A percentile compares a stretch with the other conserved stretches of the same genome.
phyloP scores from a whole-genome alignment of 1,284 basidiomycete species.

The Jaminaea rosea region DNA sequence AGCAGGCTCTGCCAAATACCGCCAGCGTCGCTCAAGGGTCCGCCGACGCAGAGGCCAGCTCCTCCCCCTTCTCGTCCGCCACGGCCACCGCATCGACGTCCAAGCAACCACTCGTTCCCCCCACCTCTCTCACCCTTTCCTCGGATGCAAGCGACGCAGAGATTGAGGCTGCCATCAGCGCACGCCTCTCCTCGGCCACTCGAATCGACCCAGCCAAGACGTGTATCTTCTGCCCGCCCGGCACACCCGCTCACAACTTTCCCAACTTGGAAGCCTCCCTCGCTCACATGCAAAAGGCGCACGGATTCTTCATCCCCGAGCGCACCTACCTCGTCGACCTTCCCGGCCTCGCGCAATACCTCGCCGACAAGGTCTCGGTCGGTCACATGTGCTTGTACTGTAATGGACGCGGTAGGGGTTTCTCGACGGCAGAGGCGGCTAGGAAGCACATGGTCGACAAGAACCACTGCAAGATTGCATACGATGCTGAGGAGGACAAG shows the following conservation, averaged over 20 bases:
- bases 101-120: neutral
- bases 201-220: constrained; percentile 35
- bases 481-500: constrained; percentile 68
- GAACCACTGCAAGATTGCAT: constrained; percentile 85
- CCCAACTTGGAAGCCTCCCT: constrained; percentile 61
- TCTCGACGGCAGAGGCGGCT: constrained; percentile 32
- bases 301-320: constrained; percentile 96
- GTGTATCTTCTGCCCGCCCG: constrained; percentile 82
- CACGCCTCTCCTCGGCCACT: constrained; percentile 32
- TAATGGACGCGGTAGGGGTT: constrained; percentile 36
- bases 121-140: constrained; percentile 4
- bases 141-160: constrained; percentile 35
- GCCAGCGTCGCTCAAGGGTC: no score
- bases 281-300: constrained; percentile 72
- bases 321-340: constrained; percentile 79
- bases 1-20: no score
- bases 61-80: neutral
- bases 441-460: constrained; percentile 46
- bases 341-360: constrained; percentile 69
- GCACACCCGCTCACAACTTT: constrained; percentile 51
- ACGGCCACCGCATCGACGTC: neutral
- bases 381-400: constrained; percentile 91
- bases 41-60: neutral
- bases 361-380: constrained; percentile 86
- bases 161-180: constrained; percentile 35